Evolutionary conservation across 2,329 filamentous ascomycete genomes (phyloP).

Genomic region (Dactylellina leptospora): DNA sequence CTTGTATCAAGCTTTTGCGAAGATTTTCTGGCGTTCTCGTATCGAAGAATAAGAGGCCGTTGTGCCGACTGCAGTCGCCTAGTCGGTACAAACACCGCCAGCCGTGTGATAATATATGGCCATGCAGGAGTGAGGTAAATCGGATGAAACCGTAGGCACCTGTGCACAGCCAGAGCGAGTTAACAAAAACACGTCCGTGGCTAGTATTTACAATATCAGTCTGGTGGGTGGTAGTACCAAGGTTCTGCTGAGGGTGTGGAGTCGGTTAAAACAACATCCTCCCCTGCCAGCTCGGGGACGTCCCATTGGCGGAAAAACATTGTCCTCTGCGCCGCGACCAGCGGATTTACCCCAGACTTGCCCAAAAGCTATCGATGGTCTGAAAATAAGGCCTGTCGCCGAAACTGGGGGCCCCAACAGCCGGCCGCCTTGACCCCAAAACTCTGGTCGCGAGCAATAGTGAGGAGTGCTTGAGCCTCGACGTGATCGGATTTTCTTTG

Average conservation of each 20-base stretch:
- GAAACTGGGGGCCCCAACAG: conserved; percentile 18
- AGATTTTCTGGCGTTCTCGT: background rate
- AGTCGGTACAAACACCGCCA: no score
- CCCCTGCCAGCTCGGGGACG: background rate
- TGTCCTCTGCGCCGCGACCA: conserved; percentile 7
- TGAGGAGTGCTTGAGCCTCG: conserved; percentile 9
- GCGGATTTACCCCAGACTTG: conserved; percentile 43
- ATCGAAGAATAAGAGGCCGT: no score
- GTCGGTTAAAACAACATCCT: conserved; percentile 40
- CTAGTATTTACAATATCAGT: background rate
- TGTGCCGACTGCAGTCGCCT: no score
- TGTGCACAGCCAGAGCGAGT: no score
- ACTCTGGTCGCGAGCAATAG: conserved; percentile 28
- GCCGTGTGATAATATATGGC: no score
- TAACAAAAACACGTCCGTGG: no score
- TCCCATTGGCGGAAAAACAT: conserved; percentile 49
- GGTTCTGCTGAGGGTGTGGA: conserved; percentile 4
- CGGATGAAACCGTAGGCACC: conserved; percentile 20
- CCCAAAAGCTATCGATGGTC: conserved; percentile 32
- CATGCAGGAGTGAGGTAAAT: conserved; percentile 15
- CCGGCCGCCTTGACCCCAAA: conserved; percentile 44
- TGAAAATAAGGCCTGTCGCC: conserved; percentile 10
- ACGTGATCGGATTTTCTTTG: conserved; percentile 25
- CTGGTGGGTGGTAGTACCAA: background rate
- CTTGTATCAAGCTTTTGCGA: conserved; percentile 28